These are phyloP conservation scores for Globisporangium canariense DNA, from an alignment of 352 stramenopile genomes.

Conservation along the genomic window DNA sequence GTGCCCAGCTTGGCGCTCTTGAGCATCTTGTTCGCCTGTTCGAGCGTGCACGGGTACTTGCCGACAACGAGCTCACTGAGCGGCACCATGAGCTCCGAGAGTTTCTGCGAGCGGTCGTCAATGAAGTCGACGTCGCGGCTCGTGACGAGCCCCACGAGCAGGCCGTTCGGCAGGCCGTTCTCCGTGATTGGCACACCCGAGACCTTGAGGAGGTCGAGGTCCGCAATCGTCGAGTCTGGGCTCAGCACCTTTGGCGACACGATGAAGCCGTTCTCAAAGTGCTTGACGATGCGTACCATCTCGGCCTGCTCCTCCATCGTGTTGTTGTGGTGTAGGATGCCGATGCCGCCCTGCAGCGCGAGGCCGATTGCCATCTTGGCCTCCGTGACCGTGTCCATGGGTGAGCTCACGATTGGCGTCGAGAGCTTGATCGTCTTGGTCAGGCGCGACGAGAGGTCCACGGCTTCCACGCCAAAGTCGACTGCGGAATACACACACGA, in stretches of 20 bases:
- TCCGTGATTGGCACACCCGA: conserved; percentile 98
- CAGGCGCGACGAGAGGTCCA: conserved; percentile 88
- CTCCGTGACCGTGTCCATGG: conserved; percentile 99
- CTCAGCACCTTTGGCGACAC: conserved; percentile 95
- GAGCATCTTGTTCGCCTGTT: conserved; percentile 95
- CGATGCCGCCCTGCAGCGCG: conserved; percentile 96
- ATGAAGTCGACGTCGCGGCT: conserved; percentile 98
- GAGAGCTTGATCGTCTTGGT: conserved; percentile 94
- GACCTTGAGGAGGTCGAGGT: conserved; percentile 93
- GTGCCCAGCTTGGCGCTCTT: conserved; percentile 98
- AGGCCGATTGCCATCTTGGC: conserved; percentile 98
- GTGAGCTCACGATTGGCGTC: conserved; percentile 94
- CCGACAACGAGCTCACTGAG: conserved; percentile 84
- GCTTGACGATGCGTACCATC: conserved; percentile 92
- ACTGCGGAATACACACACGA: conserved; percentile 37
- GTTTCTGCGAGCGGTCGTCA: conserved; percentile 78
- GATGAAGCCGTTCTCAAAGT: conserved; percentile 99
- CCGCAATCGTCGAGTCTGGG: conserved; percentile 88
- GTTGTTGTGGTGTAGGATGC: conserved; percentile 99
- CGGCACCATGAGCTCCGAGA: conserved; percentile 78
- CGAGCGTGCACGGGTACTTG: conserved; percentile 91
- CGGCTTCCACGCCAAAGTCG: conserved; percentile 92
- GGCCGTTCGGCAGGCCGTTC: conserved; percentile 92
- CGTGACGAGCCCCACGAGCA: conserved; percentile 97
- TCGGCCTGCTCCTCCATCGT: conserved; percentile 91